These are phyloP conservation scores for Beauveria scarabaeidicola DNA, from an alignment of 2,329 filamentous ascomycete species.

Conservation along the genomic window DNA sequence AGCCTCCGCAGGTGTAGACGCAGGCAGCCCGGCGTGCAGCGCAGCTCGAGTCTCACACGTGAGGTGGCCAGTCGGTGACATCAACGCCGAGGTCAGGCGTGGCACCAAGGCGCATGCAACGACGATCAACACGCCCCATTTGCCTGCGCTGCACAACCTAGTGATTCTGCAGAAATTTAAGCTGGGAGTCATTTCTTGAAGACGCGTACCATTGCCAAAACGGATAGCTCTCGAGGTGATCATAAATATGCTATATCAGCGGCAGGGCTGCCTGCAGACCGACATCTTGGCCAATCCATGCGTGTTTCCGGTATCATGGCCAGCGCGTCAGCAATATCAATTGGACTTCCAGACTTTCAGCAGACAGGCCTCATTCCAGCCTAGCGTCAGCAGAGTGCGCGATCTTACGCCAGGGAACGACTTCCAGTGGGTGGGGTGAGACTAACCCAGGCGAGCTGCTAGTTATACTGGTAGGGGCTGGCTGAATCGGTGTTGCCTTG, in stretches of 20 bases:
- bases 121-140: constrained; percentile 1
- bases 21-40: not conserved
- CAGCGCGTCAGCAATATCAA: not conserved
- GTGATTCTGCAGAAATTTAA: not conserved
- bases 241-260: not conserved
- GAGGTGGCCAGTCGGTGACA: not conserved
- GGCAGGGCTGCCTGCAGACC: not conserved
- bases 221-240: not conserved
- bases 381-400: not conserved
- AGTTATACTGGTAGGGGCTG: not conserved
- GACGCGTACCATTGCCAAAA: not conserved
- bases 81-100: constrained; percentile 1
- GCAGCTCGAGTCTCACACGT: constrained; percentile 3
- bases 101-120: not conserved
- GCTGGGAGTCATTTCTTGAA: not conserved
- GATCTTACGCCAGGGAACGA: constrained; percentile 3
- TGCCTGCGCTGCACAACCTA: not conserved
- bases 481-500: not conserved
- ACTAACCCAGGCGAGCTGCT: not conserved
- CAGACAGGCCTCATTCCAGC: not conserved
- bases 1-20: not conserved
- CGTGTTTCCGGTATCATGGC: not conserved
- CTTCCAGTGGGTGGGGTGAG: not conserved
- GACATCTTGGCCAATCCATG: not conserved
- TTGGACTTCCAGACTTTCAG: not conserved